Evolutionary conservation across 2,329 filamentous ascomycete genomes (phyloP).

Genomic region (Diaporthe longicolla): DNA sequence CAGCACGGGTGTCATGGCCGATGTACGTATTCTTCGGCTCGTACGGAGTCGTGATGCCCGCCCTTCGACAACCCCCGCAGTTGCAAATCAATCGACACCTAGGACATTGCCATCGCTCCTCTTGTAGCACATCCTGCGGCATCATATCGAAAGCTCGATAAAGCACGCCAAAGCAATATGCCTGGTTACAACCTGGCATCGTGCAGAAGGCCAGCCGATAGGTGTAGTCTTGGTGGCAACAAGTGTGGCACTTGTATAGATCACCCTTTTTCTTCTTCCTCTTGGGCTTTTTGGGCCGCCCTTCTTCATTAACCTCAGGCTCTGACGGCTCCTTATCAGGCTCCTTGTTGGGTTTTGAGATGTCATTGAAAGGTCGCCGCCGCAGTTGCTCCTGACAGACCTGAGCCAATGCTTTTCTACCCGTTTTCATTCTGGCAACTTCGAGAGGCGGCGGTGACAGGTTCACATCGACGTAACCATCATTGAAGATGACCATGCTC

Average conservation of each 20-base stretch:
- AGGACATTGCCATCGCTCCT: slow-evolving; percentile 88
- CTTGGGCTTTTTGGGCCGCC: slow-evolving; percentile 71
- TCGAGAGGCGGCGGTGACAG: slow-evolving; percentile 79
- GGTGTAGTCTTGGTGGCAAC: slow-evolving; percentile 81
- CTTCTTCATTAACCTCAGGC: slow-evolving; percentile 75
- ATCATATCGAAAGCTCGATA: slow-evolving; percentile 93
- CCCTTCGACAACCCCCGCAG: slow-evolving; percentile 81
- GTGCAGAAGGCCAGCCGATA: slow-evolving; percentile 91
- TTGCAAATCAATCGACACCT: slow-evolving; percentile 90
- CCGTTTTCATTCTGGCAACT: slow-evolving; percentile 75
- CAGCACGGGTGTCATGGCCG: slow-evolving; percentile 90
- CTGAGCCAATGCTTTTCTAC: slow-evolving; percentile 87
- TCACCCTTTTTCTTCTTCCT: slow-evolving; percentile 69
- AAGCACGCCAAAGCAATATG: slow-evolving; percentile 93
- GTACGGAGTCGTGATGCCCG: slow-evolving; percentile 79
- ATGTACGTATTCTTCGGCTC: slow-evolving; percentile 89
- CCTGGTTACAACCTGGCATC: slow-evolving; percentile 75
- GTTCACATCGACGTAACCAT: slow-evolving; percentile 75
- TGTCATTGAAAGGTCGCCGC: slow-evolving; percentile 85
- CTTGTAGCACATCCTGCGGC: slow-evolving; percentile 85
- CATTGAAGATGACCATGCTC: slow-evolving; percentile 80
- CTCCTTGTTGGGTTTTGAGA: slow-evolving; percentile 72
- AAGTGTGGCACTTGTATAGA: slow-evolving; percentile 82
- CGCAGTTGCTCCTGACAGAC: slow-evolving; percentile 93
- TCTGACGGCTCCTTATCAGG: slow-evolving; percentile 62